Percentiles rank a stretch among this genome's conserved stretches.
Conservation (phyloP, 441 rosid genomes). For the Eutrema salsugineum region DNA sequence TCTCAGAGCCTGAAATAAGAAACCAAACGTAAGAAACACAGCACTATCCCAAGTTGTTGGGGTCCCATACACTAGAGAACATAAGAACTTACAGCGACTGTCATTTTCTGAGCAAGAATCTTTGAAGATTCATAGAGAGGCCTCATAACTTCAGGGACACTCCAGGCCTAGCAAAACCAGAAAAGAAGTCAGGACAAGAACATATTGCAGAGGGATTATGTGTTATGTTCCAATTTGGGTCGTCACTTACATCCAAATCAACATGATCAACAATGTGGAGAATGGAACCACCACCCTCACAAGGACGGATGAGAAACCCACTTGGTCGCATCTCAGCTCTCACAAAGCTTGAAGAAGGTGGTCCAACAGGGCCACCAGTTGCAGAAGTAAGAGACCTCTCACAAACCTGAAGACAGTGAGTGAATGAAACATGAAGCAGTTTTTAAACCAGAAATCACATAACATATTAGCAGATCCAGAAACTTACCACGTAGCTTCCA, state of each 20-base stretch:
- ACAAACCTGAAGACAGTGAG: slow-evolving; percentile 52
- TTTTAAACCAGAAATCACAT: background rate
- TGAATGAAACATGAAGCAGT: background rate
- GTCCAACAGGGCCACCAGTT: slow-evolving; percentile 81
- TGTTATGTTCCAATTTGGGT: background rate
- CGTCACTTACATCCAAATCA: slow-evolving; percentile 72
- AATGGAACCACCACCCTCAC: slow-evolving; percentile 95
- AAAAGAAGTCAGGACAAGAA: slow-evolving; percentile 1
- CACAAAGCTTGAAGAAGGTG: slow-evolving; percentile 69
- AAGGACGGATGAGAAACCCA: slow-evolving; percentile 87
- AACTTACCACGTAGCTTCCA: slow-evolving; percentile 82
- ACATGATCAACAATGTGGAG: slow-evolving; percentile 96
- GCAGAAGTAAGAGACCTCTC: slow-evolving; percentile 87
- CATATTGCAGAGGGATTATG: background rate
- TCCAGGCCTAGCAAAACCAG: slow-evolving; percentile 56
- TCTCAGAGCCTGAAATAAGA: slow-evolving; percentile 59
- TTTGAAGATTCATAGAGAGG: slow-evolving; percentile 93
- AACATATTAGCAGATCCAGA: background rate
- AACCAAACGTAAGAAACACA: background rate
- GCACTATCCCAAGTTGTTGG: background rate
- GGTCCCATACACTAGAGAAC: background rate
- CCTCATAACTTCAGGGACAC: slow-evolving; percentile 92
- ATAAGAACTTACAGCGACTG: slow-evolving; percentile 68
- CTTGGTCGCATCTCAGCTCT: slow-evolving; percentile 95
- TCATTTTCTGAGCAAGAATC: slow-evolving; percentile 90